These are phyloP conservation scores for Babesia ovata DNA, from an alignment of 169 alveolate genomes.

Conservation along the genomic window DNA sequence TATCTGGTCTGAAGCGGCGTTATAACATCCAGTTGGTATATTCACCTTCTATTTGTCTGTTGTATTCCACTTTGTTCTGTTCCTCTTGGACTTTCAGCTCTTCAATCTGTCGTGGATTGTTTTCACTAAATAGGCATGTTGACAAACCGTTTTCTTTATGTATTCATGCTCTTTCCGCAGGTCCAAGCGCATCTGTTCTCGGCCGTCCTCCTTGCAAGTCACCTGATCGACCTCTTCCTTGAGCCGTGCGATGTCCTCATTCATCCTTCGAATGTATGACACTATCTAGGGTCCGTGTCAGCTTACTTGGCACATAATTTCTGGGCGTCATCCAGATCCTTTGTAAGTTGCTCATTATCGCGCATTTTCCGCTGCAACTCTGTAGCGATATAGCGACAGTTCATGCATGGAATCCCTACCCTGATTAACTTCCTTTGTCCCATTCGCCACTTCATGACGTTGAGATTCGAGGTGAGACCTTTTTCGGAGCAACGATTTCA, in stretches of 20 bases:
- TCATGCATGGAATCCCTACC: background rate
- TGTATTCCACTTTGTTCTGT: slow-evolving; percentile 4
- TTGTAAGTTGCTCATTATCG: background rate
- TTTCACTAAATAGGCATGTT: background rate
- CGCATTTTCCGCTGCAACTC: background rate
- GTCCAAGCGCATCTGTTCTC: slow-evolving; percentile 16
- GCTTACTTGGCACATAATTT: background rate
- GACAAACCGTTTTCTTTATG: slow-evolving; percentile 15
- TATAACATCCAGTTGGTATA: too few species aligned
- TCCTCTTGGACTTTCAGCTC: slow-evolving; percentile 6
- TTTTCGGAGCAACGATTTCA: background rate
- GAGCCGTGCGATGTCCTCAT: slow-evolving; percentile 2
- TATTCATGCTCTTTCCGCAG: slow-evolving; percentile 7
- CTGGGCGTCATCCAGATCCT: slow-evolving; percentile 6
- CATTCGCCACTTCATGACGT: background rate
- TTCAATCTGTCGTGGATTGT: slow-evolving; percentile 3
- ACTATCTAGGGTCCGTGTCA: too few species aligned
- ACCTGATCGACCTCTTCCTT: slow-evolving; percentile 9
- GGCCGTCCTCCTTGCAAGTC: slow-evolving; percentile 19
- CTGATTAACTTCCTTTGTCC: background rate
- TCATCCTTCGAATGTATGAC: background rate
- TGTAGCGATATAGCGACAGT: background rate
- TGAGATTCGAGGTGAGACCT: background rate
- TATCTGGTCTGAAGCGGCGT: background rate
- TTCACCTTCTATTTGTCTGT: slow-evolving; percentile 10